phyloP scores from a whole-genome alignment of 345 rosid species.

The Hibiscus trionum region DNA sequence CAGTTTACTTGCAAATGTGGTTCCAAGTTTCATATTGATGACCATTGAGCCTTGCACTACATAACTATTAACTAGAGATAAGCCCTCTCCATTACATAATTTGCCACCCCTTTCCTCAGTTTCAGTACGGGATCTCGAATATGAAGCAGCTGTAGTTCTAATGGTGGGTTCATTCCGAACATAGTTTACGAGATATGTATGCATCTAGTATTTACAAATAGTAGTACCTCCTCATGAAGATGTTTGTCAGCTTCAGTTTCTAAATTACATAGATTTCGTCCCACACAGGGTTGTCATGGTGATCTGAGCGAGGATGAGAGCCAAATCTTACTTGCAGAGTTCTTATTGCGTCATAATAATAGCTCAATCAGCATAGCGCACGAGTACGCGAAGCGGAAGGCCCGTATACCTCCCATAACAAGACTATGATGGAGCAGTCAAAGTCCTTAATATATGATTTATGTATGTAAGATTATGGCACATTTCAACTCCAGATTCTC shows the following conservation, averaged over 20 bases:
- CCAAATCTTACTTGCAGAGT: conserved; percentile 77
- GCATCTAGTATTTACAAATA: too few species aligned
- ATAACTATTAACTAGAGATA: background rate
- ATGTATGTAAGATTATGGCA: background rate
- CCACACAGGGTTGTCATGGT: conserved; percentile 71
- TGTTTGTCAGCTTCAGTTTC: background rate
- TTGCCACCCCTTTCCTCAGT: too few species aligned
- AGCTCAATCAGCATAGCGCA: conserved; percentile 57
- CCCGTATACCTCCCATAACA: conserved; percentile 5
- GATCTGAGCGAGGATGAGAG: conserved; percentile 63
- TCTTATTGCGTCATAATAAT: conserved; percentile 77
- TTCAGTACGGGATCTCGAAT: too few species aligned
- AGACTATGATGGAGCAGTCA: conserved; percentile 26
- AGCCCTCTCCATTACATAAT: too few species aligned
- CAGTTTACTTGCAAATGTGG: too few species aligned
- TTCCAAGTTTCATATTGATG: too few species aligned
- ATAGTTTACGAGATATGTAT: background rate
- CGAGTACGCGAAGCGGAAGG: conserved; percentile 60
- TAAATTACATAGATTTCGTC: background rate
- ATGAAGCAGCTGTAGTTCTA: too few species aligned
- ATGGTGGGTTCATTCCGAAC: background rate
- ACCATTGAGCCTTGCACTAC: background rate
- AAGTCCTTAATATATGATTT: background rate
- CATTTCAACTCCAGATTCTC: background rate
- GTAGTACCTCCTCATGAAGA: background rate